These are phyloP conservation scores for Crithidia thermophila DNA, from an alignment of 208 protist species.

Conservation along the genomic window DNA sequence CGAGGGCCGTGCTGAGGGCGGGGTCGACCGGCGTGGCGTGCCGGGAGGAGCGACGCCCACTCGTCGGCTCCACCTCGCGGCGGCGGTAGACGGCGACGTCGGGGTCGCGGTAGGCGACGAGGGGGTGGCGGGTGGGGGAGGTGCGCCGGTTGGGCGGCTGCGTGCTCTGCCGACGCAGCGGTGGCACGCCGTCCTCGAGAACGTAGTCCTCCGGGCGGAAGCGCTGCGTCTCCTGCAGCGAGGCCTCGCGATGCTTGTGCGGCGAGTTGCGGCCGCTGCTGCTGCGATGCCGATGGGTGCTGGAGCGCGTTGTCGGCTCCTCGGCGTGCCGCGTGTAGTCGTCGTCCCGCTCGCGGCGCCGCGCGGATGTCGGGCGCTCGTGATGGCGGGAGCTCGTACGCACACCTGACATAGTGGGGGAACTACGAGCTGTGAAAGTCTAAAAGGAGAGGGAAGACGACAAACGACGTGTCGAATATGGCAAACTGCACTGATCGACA, in stretches of 20 bases:
- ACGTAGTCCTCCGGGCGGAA: conserved; percentile 17
- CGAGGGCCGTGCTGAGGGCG: conserved; percentile 18
- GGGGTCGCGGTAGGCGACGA: neutral
- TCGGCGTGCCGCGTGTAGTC: neutral
- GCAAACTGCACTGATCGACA: no score
- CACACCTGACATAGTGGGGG: conserved; percentile 14
- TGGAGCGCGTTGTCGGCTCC: conserved; percentile 3
- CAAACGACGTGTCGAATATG: no score
- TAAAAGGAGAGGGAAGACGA: neutral
- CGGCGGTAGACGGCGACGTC: conserved; percentile 20
- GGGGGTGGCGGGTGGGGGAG: conserved; percentile 18
- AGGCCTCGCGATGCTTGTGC: neutral
- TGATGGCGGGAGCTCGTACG: conserved; percentile 19
- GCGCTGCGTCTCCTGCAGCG: conserved; percentile 1
- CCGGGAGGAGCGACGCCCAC: conserved; percentile 11
- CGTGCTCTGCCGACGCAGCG: conserved; percentile 38
- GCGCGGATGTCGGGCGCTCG: conserved; percentile 12
- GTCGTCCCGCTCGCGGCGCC: conserved; percentile 16
- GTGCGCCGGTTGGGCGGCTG: conserved; percentile 31
- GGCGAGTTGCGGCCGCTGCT: conserved; percentile 19
- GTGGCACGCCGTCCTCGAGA: conserved; percentile 22
- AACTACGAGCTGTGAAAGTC: neutral
- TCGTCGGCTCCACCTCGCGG: conserved; percentile 22
- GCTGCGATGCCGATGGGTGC: conserved; percentile 25
- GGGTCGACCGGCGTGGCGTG: neutral